Base-by-base conservation (phyloP, 441 rosid genomes). In the Corymbia calophylla region DNA sequence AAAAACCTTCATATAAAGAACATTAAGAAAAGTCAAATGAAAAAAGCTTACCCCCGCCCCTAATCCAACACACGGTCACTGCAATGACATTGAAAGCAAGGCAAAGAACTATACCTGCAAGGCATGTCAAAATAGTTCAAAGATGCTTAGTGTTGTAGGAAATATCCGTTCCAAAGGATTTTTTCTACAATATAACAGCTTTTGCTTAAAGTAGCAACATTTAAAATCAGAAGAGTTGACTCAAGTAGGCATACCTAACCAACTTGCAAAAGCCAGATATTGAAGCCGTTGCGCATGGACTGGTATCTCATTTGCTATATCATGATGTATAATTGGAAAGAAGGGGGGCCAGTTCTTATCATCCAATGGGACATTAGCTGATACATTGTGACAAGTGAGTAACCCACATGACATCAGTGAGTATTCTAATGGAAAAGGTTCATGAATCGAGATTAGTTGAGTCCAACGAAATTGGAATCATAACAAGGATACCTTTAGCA, bases 271-370 rank as follows among this genome's bases (percentile, higher is more conserved):
- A 53, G 99, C 99, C 91, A 98, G 94, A 93, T 98, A 98, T 90
- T 98, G 99, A 81, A 96, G 93, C 93, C 94, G 96, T 70, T 98
- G 99, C 44, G 96, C 98, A 93, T 96, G 96, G 89, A 95, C 93
- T 21, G 99, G 99, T 92, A 96, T 98, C 93, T 98, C 99, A 86
- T 96, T 98, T n/a, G 99, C 95, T 82, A 98, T 96, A 92, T 98
- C 99, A 93, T 98, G 99, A 92, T 97, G 99, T 81, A 98, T 98
- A 54, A 98, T 96, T 73, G 99, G 99, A 89, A 96, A 97, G 89
- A 96, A 92, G 11, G 99, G 98, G 39, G 99, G 99, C 99, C 99
- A 98, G 91, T 96, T 98, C 92, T 93, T 96, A 91, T 95, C 94
- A 90, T 94, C 95, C n/a, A 88, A 84, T 47, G 95, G 92, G 68